Conservation (phyloP, 1,139 yeast genomes). For the Taphrina betulina region DNA sequence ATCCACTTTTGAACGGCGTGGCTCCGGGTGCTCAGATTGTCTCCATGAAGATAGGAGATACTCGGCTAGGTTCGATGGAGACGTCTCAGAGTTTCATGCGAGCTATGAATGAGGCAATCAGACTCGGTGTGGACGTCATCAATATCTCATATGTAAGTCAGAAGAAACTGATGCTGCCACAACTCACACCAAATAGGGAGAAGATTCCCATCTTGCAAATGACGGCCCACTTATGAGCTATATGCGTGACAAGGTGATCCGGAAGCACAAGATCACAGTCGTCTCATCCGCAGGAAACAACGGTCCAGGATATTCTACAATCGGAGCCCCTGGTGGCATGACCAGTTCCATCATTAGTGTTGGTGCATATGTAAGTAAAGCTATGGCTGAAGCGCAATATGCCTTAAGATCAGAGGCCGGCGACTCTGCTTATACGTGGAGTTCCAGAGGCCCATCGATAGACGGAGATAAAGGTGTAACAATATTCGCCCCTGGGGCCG, state of each 20-base stretch:
- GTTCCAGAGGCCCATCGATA: conserved; percentile 34
- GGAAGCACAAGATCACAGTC: conserved; percentile 31
- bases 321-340: conserved; percentile 37
- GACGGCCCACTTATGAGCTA: conserved; percentile 33
- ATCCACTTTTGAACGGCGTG: conserved; percentile 32
- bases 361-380: conserved; percentile 36
- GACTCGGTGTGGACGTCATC: conserved; percentile 33
- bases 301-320: conserved; percentile 35
- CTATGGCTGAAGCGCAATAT: conserved; percentile 36
- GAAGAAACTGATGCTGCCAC: too few relatives aligned
- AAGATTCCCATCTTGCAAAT: conserved; percentile 33
- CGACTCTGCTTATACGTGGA: conserved; percentile 35
- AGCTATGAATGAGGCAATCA: conserved; percentile 34
- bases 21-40: conserved; percentile 37
- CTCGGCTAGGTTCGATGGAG: conserved; percentile 35
- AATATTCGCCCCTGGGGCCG: conserved; percentile 36
- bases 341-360: conserved; percentile 35
- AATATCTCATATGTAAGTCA: conserved; percentile 33
- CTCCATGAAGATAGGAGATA: conserved; percentile 37
- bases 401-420: conserved; percentile 33
- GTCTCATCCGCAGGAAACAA: conserved; percentile 36
- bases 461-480: conserved; percentile 36
- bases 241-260: conserved; percentile 33
- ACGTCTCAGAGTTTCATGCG: conserved; percentile 35
- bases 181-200: conserved; percentile 33